Base-by-base conservation (phyloP, 345 rosid species). In the Salix udensis region DNA sequence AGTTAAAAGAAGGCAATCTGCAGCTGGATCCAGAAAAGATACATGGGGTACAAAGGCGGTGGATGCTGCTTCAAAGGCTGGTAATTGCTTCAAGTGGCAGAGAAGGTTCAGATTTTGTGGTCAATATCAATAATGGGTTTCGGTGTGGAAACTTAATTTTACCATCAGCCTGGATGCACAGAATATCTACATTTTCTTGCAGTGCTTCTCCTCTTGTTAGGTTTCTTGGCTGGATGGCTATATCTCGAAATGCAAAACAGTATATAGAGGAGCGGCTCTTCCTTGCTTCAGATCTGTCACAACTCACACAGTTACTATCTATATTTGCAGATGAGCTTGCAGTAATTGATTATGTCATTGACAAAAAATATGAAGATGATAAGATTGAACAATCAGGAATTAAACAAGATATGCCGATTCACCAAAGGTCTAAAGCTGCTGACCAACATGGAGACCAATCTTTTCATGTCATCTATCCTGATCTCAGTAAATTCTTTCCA, bases 221-320 rank as follows among this genome's bases (percentile, higher is more conserved):
- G 34, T 92, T 89, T 84, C 88, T 92, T 79, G 97, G 97, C 69
- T 92, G 97, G 97, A 92, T 92, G 97, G 97, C 92, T 52, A 76
- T 92, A 81, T 90, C 95, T 76, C 88, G 90, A 61, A 81, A 78
- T 75, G 91, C 95, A 50, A 84, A 86, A 80, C 88, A 82, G 78
- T 90, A 84, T 83, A 70, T 79, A 37, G 84, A 77, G 79, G 90
- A 89, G 71, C 86, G 79, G 13, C 77, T 86, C 75, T 89, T 83
- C 82, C 92, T 92, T 66, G 87, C 88, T 79, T 82, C 92, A 16
- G 92, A 90, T 85, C 86, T 90, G 72, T 83, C 91, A 65, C 85
- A 92, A 74, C 76, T 92, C 78, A 87, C 93, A n/a, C 75, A 65
- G 81, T 80, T 87, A 75, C 83, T 92, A 55, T 85, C 88, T 68